Conservation (phyloP, 169 alveolate genomes). For the Perkinsus marinus region DNA sequence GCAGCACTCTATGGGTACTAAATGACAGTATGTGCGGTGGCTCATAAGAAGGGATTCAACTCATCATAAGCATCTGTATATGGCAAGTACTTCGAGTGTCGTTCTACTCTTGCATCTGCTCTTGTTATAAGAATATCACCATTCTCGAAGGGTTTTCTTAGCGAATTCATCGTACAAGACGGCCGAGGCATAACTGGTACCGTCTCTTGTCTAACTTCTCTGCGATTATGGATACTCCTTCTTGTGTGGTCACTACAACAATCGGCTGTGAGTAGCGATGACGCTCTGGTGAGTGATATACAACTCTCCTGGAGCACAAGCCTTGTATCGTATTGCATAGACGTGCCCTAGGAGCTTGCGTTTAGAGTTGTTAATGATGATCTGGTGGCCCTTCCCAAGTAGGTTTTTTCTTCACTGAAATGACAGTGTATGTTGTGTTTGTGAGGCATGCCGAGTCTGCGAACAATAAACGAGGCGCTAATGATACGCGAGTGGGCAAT, state of each 20-base stretch:
- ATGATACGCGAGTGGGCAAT: not conserved
- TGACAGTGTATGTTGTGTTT: not conserved
- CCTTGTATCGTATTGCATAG: not conserved
- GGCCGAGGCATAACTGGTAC: too few species aligned
- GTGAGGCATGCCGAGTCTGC: not conserved
- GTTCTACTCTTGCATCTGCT: not conserved
- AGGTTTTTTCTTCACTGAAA: not conserved
- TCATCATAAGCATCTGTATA: not conserved
- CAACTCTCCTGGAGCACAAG: not conserved
- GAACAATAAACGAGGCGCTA: not conserved
- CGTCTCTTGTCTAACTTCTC: too few species aligned
- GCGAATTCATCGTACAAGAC: too few species aligned
- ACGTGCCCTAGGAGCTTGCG: not conserved
- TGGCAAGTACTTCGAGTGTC: not conserved
- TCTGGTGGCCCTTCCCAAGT: not conserved
- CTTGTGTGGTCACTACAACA: too few species aligned
- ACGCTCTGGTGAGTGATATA: not conserved
- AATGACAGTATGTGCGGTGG: not conserved
- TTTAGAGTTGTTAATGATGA: not conserved
- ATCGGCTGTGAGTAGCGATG: not conserved
- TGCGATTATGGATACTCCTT: too few species aligned
- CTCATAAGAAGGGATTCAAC: not conserved
- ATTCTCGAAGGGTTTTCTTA: too few species aligned
- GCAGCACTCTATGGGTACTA: not conserved
- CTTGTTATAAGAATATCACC: too few species aligned